phyloP scores from a whole-genome alignment of 1,139 yeast species.

The Taphrina flavorubra region DNA sequence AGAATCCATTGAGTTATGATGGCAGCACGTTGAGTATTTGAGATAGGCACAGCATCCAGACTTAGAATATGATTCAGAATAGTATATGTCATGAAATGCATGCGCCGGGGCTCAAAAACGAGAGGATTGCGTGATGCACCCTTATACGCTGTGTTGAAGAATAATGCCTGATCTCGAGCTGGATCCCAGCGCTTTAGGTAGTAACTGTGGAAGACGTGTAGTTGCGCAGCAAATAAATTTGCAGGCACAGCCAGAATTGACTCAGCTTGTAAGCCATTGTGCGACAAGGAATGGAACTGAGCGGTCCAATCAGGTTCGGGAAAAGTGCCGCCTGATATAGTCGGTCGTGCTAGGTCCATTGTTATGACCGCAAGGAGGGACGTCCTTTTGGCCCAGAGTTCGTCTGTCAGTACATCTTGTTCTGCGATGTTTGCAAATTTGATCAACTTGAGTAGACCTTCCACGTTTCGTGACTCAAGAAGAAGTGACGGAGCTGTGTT shows the following conservation, averaged over 20 bases:
- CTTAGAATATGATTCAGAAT: constrained; percentile 71
- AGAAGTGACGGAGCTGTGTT: constrained; percentile 16
- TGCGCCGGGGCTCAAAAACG: constrained; percentile 70
- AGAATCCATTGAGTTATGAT: constrained; percentile 83
- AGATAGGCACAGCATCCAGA: constrained; percentile 53
- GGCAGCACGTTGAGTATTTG: constrained; percentile 61
- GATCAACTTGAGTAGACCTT: constrained; percentile 25
- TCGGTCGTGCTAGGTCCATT: not conserved
- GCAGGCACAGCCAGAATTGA: constrained; percentile 38
- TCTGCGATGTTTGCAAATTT: not conserved
- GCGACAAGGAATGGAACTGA: constrained; percentile 6
- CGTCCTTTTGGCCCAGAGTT: constrained; percentile 24
- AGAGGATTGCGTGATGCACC: constrained; percentile 52
- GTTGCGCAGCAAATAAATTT: constrained; percentile 29
- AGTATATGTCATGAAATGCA: constrained; percentile 78
- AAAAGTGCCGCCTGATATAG: not conserved
- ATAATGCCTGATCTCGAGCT: constrained; percentile 38
- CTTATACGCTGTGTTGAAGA: constrained; percentile 19
- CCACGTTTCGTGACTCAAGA: constrained; percentile 22
- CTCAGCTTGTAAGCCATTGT: constrained; percentile 17
- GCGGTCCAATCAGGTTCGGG: not conserved
- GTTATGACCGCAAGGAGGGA: constrained; percentile 23
- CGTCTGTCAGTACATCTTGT: not conserved
- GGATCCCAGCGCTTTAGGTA: constrained; percentile 42
- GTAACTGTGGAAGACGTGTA: constrained; percentile 39